Evolutionary conservation across 208 protist genomes (phyloP), one percentile per base, ranked within the genome.

Genomic region (Wallacemonas rigidus): DNA sequence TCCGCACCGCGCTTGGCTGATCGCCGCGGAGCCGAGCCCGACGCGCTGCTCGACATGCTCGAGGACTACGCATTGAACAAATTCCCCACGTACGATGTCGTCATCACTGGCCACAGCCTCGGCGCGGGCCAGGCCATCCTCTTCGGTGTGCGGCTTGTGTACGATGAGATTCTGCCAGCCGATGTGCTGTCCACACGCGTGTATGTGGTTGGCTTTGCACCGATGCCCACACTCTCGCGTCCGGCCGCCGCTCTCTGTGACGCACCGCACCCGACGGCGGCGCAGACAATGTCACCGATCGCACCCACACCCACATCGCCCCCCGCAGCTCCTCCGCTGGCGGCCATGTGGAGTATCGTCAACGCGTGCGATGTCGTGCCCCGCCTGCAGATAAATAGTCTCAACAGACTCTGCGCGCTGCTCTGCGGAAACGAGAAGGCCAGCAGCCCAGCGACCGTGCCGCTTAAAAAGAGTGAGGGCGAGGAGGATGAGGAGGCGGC

Each of bases 61-160:
- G 72, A 77, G 69, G 69, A 77, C 60, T 72, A 80, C 1, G 79
- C 63, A 36, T 5, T 68, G 12, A 40, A 5, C 38, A 73, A 62
- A 51, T 72, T 85, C 43, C 82, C 87, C 2, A 69, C 74, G 6
- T 92, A 90, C 70, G 44, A 69, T n/a, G 81, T 92, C 53, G 50
- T 90, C 69, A 74, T 90, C 72, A 92, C 87, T 2, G 87, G 87
- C 5, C 87, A 92, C 75, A 88, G 82, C n/a, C 82, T 92, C 12
- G 87, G 87, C n/a, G 87, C 82, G 7, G 87, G 82, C 2, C 71
- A 89, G 35, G 82, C 85, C 14, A 75, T 86, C 56, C 80, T 92
- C 43, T 87, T 92, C 56, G 84, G 79, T n/a, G 84, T 81, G 1
- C 82, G 87, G 8, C 74, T 87, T 3, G 70, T 80, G 15, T 35